Percentiles rank a stretch among this genome's conserved stretches.
phyloP scores from a whole-genome alignment of 225 moss, liverwort and hornwort species.

The Sphagnum tenellum region DNA sequence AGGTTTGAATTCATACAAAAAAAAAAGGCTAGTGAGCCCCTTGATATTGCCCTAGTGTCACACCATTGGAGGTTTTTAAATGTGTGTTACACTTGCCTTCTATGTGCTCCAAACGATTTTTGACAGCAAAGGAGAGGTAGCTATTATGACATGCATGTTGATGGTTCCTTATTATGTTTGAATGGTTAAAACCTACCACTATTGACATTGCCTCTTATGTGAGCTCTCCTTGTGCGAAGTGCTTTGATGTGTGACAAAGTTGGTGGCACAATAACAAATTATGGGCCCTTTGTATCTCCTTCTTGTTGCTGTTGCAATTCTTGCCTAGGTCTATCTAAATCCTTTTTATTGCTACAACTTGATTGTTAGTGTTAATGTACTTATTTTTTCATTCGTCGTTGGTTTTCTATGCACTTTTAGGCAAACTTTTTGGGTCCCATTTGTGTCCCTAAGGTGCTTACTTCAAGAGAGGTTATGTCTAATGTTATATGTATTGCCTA shows the following conservation, averaged over 20 bases:
- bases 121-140: constrained; percentile 70
- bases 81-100: constrained; percentile 88
- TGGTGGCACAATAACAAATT: constrained; percentile 95
- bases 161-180: too few relatives aligned
- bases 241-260: constrained; percentile 87
- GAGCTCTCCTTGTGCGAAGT: constrained; percentile 34
- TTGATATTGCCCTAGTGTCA: constrained; percentile 84
- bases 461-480: neutral
- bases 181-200: too few relatives aligned
- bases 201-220: too few relatives aligned
- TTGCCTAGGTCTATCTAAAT: constrained; percentile 62
- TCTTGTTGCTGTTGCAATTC: constrained; percentile 78
- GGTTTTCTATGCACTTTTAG: too few relatives aligned
- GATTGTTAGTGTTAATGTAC: neutral
- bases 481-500: constrained; percentile 1
- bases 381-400: too few relatives aligned
- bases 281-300: constrained; percentile 89
- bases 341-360: neutral
- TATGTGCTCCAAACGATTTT: constrained; percentile 83
- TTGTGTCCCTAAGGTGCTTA: too few relatives aligned
- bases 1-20: constrained; percentile 62
- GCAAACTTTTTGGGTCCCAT: too few relatives aligned
- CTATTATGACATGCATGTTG: neutral
- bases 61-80: constrained; percentile 64
- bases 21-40: constrained; percentile 41